These are phyloP conservation scores for Pichia rugopelliculosa DNA, from an alignment of 805 yeast species.

Conservation along the genomic window DNA sequence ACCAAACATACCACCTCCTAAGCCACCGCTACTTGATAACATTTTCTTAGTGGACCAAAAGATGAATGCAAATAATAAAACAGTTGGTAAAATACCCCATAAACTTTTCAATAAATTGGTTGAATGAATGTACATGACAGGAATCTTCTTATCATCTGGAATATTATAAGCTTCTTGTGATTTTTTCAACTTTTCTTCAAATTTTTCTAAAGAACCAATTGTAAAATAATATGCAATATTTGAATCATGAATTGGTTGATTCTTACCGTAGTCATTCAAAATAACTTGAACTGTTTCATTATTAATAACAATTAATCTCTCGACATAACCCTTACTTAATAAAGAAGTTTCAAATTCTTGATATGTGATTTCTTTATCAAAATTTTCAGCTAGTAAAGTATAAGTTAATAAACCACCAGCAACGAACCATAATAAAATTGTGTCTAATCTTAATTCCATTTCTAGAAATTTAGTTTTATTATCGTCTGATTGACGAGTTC, in stretches of 20 bases:
- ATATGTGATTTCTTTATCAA: slow-evolving; percentile 30
- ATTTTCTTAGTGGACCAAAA: slow-evolving; percentile 55
- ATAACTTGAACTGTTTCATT: slow-evolving; percentile 66
- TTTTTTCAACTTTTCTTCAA: slow-evolving; percentile 74
- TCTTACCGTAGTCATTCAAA: slow-evolving; percentile 37
- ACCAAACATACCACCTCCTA: slow-evolving; percentile 54
- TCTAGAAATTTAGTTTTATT: slow-evolving; percentile 11
- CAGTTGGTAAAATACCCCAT: slow-evolving; percentile 73
- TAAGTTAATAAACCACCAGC: slow-evolving; percentile 17
- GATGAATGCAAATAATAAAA: slow-evolving; percentile 71
- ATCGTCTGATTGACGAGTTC: slow-evolving; percentile 10
- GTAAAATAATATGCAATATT: slow-evolving; percentile 47
- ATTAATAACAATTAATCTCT: slow-evolving; percentile 65
- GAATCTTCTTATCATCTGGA: slow-evolving; percentile 64
- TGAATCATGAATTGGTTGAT: slow-evolving; percentile 24
- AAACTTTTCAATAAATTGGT: slow-evolving; percentile 57
- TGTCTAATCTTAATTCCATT: slow-evolving; percentile 16
- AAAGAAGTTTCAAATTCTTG: slow-evolving; percentile 82
- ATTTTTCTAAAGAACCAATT: slow-evolving; percentile 78
- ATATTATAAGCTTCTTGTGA: slow-evolving; percentile 66
- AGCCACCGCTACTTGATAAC: slow-evolving; percentile 48
- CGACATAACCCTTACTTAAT: slow-evolving; percentile 71
- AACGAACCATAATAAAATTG: slow-evolving; percentile 17
- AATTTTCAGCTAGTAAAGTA: slow-evolving; percentile 16
- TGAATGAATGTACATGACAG: slow-evolving; percentile 66